A percentile compares a stretch with the other conserved stretches of the same genome.
Conservation (phyloP, 2,329 filamentous ascomycete genomes). For the Ophiostoma himal-ulmi region DNA sequence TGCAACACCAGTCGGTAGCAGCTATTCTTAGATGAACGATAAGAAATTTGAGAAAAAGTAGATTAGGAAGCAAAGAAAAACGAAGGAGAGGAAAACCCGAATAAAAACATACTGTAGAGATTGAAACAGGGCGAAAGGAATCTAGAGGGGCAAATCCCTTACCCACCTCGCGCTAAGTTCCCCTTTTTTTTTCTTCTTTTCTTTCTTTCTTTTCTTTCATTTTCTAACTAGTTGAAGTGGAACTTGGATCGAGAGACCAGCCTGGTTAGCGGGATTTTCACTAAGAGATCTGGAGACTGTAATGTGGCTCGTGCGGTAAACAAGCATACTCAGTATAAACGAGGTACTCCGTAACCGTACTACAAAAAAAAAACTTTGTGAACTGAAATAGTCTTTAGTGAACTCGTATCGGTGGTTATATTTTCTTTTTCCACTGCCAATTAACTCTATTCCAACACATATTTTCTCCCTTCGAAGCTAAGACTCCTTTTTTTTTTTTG, state of each 20-base stretch:
- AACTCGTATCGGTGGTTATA: not conserved
- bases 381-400: not conserved
- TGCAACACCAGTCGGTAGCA: not conserved
- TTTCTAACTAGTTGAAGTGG: not conserved
- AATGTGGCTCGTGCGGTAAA: not conserved
- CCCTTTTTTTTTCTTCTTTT: not conserved
- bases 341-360: not conserved
- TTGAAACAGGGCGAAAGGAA: not conserved
- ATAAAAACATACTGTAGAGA: not conserved
- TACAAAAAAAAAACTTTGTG: too few relatives aligned
- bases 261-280: not conserved
- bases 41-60: not conserved
- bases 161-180: not conserved
- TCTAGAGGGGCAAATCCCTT: slow-evolving; percentile 4
- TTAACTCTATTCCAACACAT: slow-evolving; percentile 9
- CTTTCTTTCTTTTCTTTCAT: not conserved
- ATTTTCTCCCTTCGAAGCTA: not conserved
- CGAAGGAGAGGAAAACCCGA: not conserved
- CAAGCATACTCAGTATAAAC: not conserved
- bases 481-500: too few relatives aligned
- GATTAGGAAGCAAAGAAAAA: not conserved
- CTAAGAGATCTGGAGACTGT: not conserved
- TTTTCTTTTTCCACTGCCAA: slow-evolving; percentile 4
- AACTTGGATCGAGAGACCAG: not conserved
- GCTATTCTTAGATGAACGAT: slow-evolving; percentile 3